Evolutionary conservation across 2,329 filamentous ascomycete species (phyloP).

Genomic region (Capronia coronata): DNA sequence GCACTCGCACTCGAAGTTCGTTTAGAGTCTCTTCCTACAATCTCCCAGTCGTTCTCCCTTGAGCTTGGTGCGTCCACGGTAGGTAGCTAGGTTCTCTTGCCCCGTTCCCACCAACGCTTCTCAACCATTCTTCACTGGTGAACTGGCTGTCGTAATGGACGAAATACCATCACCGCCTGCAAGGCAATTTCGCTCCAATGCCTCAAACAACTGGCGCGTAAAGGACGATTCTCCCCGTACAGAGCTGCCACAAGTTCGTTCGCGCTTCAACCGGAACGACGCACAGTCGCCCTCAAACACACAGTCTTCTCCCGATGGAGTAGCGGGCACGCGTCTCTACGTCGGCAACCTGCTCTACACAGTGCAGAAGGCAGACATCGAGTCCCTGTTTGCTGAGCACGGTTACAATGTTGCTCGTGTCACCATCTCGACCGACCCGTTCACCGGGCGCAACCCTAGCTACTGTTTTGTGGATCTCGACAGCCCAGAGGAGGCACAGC

Average conservation of each 20-base stretch:
- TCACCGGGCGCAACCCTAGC: slow-evolving; percentile 62
- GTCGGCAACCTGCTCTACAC: slow-evolving; percentile 52
- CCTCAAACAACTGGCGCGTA: slow-evolving; percentile 37
- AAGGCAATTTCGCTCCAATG: slow-evolving; percentile 19
- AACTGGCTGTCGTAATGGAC: slow-evolving; percentile 7
- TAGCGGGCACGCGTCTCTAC: slow-evolving; percentile 43
- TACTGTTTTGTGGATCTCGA: slow-evolving; percentile 69
- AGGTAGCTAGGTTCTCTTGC: not conserved
- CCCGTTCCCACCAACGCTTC: not conserved
- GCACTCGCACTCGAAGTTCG: too few relatives aligned
- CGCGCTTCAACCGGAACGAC: slow-evolving; percentile 30
- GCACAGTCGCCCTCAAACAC: not conserved
- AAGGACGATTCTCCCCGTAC: slow-evolving; percentile 36
- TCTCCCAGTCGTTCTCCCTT: too few relatives aligned
- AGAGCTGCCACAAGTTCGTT: slow-evolving; percentile 33
- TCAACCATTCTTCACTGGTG: not conserved
- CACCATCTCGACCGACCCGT: slow-evolving; percentile 62
- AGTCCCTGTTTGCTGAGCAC: slow-evolving; percentile 42
- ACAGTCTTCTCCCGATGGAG: slow-evolving; percentile 1
- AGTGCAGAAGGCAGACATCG: slow-evolving; percentile 47
- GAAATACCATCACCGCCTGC: slow-evolving; percentile 26
- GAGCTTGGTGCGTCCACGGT: too few relatives aligned
- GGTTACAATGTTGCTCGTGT: slow-evolving; percentile 47
- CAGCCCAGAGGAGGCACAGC: slow-evolving; percentile 51
- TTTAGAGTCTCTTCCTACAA: too few relatives aligned